Evolutionary conservation across 2,329 filamentous ascomycete species (phyloP).

Genomic region (Aaosphaeria pasadenensis): DNA sequence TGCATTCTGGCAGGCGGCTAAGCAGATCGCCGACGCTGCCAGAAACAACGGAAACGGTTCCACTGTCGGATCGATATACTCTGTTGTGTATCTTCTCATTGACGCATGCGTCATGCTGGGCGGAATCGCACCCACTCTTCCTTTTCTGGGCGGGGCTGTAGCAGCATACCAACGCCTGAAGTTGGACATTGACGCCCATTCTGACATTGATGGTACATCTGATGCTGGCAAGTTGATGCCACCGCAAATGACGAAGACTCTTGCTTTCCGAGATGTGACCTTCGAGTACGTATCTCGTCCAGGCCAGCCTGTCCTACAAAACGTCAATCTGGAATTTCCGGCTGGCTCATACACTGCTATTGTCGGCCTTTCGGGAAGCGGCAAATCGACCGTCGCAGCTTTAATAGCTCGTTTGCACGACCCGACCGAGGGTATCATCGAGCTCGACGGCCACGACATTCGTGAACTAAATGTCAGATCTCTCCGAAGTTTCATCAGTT

Average conservation of each 20-base stretch:
- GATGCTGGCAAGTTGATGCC: conserved; percentile 20
- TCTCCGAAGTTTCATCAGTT: conserved; percentile 78
- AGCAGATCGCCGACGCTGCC: conserved; percentile 48
- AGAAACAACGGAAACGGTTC: conserved; percentile 24
- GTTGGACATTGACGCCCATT: conserved; percentile 53
- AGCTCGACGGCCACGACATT: conserved; percentile 77
- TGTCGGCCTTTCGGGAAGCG: conserved; percentile 88
- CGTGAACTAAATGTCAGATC: conserved; percentile 71
- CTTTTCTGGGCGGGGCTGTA: conserved; percentile 48
- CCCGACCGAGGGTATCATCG: conserved; percentile 73
- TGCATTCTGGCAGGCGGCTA: conserved; percentile 66
- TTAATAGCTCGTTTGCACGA: conserved; percentile 94
- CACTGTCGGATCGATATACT: conserved; percentile 49
- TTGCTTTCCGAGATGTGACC: conserved; percentile 64
- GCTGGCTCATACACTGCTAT: conserved; percentile 83
- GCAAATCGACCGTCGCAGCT: conserved; percentile 89
- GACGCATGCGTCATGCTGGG: conserved; percentile 49
- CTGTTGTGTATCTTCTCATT: conserved; percentile 55
- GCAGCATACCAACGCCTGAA: conserved; percentile 58
- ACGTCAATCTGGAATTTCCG: conserved; percentile 66
- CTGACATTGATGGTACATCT: conserved; percentile 37
- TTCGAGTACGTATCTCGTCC: conserved; percentile 79
- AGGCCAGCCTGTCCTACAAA: conserved; percentile 73
- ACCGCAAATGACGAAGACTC: conserved; percentile 43
- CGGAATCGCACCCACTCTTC: conserved; percentile 47